Evolutionary conservation across 2,329 filamentous ascomycete species (phyloP).

Genomic region (Ophiostoma australiae): DNA sequence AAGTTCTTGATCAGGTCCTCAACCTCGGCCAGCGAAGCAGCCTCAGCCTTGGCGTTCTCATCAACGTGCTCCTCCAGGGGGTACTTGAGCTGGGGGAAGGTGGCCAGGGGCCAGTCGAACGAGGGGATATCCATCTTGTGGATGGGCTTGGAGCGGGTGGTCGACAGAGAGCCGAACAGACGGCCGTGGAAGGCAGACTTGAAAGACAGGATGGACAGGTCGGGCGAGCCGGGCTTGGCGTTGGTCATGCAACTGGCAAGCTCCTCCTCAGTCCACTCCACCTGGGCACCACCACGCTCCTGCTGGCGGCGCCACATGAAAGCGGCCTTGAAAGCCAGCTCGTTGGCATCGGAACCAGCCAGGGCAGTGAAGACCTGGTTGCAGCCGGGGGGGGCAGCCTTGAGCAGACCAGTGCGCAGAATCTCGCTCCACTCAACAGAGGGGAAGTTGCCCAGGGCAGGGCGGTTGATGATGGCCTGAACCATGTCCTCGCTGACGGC

Average conservation of each 20-base stretch:
- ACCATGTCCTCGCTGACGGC: slow-evolving; percentile 74
- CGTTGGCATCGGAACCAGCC: slow-evolving; percentile 87
- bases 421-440: slow-evolving; percentile 76
- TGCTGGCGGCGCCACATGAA: slow-evolving; percentile 87
- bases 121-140: slow-evolving; percentile 93
- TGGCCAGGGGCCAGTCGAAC: slow-evolving; percentile 90
- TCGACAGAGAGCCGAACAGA: slow-evolving; percentile 80
- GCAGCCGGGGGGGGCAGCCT: slow-evolving; percentile 74
- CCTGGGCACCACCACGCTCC: slow-evolving; percentile 70
- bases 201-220: slow-evolving; percentile 82
- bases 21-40: slow-evolving; percentile 74
- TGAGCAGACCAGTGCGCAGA: slow-evolving; percentile 73
- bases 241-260: slow-evolving; percentile 73
- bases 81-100: slow-evolving; percentile 82
- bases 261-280: slow-evolving; percentile 76
- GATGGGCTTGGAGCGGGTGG: slow-evolving; percentile 86
- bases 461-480: slow-evolving; percentile 77
- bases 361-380: slow-evolving; percentile 88
- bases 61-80: slow-evolving; percentile 72
- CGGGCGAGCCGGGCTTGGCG: slow-evolving; percentile 67
- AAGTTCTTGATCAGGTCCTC: slow-evolving; percentile 75
- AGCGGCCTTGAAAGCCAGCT: slow-evolving; percentile 89
- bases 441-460: slow-evolving; percentile 86
- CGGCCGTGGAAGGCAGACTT: slow-evolving; percentile 85
- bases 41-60: slow-evolving; percentile 78